Percentiles rank a stretch among this genome's conserved stretches.
Evolutionary conservation across 495 filamentous ascomycete species (phyloP).

Genomic region (Aspergillus funiculosus): DNA sequence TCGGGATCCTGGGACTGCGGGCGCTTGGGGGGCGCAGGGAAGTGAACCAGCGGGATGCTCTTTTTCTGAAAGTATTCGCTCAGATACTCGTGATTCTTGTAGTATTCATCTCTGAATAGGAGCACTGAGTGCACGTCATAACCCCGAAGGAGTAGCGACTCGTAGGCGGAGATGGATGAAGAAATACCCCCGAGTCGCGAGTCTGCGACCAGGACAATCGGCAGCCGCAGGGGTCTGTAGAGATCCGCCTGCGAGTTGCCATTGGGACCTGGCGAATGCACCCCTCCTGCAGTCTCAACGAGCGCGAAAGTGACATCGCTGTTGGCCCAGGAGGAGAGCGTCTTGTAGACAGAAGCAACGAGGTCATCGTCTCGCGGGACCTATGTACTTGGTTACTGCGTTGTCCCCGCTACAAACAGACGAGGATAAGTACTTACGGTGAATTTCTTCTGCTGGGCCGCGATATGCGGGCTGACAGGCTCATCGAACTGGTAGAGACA

Average conservation of each 20-base stretch:
- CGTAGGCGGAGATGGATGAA: conserved; percentile 66
- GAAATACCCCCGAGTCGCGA: conserved; percentile 68
- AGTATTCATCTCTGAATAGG: conserved; percentile 55
- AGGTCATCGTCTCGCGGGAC: conserved; percentile 46
- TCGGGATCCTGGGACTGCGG: conserved; percentile 24
- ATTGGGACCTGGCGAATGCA: conserved; percentile 66
- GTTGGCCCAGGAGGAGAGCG: conserved; percentile 38
- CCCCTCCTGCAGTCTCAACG: conserved; percentile 72
- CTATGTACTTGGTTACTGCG: conserved; percentile 18
- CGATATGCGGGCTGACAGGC: conserved; percentile 69
- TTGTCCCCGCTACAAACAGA: not conserved
- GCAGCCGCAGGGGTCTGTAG: conserved; percentile 63
- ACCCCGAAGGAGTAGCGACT: conserved; percentile 64
- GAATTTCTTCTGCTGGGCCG: conserved; percentile 42
- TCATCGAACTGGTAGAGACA: conserved; percentile 65
- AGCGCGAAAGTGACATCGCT: conserved; percentile 43
- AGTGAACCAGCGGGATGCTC: conserved; percentile 47
- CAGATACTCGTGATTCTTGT: conserved; percentile 61
- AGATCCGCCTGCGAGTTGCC: conserved; percentile 71
- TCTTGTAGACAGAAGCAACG: conserved; percentile 41
- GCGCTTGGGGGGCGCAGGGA: conserved; percentile 48
- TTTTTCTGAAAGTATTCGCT: conserved; percentile 54
- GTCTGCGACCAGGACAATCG: conserved; percentile 68
- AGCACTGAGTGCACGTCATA: conserved; percentile 66
- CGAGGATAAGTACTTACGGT: conserved; percentile 8